Conservation (phyloP, 345 rosid species). For the Brassica incana region DNA sequence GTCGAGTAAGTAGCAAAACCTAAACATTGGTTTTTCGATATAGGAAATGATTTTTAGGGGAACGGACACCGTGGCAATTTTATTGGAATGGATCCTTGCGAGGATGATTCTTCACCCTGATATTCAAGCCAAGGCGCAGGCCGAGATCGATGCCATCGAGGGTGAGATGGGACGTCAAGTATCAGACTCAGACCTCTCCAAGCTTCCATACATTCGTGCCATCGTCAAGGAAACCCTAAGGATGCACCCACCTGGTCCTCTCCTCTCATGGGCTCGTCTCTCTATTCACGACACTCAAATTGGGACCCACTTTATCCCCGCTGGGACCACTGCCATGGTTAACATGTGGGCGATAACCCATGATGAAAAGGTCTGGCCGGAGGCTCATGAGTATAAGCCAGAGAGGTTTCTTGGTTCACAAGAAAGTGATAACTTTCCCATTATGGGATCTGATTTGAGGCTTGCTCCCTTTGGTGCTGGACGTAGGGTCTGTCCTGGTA, state of each 20-base stretch:
- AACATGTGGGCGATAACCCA: conserved; percentile 93
- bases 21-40: not conserved
- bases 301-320: conserved; percentile 54
- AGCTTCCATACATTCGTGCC: conserved; percentile 61
- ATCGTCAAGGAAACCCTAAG: conserved; percentile 77
- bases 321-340: conserved; percentile 88
- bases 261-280: conserved; percentile 91
- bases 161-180: conserved; percentile 35
- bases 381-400: conserved; percentile 34
- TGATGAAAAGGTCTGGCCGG: conserved; percentile 43
- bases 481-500: conserved; percentile 72
- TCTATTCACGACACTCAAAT: conserved; percentile 66
- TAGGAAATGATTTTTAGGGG: conserved; percentile 95
- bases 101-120: conserved; percentile 69
- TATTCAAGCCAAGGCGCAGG: conserved; percentile 59
- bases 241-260: conserved; percentile 92
- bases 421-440: conserved; percentile 37
- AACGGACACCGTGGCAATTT: conserved; percentile 77
- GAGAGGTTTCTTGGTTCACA: conserved; percentile 34
- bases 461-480: conserved; percentile 74
- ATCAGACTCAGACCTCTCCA: conserved; percentile 54
- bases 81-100: conserved; percentile 86
- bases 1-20: not conserved
- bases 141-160: conserved; percentile 50
- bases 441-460: conserved; percentile 66